These are phyloP conservation scores for Jatropha podagrica DNA, from an alignment of 441 rosid species.

Conservation along the genomic window DNA sequence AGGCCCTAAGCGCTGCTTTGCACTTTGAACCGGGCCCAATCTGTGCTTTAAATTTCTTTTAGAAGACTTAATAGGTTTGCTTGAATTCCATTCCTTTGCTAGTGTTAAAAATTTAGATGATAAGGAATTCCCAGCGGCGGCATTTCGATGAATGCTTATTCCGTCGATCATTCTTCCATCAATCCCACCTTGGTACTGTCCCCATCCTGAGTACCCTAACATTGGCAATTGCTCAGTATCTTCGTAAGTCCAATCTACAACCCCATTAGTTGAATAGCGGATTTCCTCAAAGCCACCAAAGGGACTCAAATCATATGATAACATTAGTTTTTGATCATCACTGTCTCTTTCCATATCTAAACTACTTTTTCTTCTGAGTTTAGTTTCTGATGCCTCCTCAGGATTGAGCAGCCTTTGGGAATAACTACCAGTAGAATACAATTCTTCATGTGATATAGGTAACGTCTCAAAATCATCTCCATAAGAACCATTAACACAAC, in stretches of 20 bases:
- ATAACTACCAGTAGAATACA: slow-evolving; percentile 17
- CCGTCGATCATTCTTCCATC: slow-evolving; percentile 4
- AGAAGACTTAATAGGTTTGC: slow-evolving; percentile 17
- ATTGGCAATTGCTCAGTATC: slow-evolving; percentile 20
- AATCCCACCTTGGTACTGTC: background rate
- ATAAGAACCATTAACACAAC: background rate
- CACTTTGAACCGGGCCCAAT: slow-evolving; percentile 20
- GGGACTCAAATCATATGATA: slow-evolving; percentile 10
- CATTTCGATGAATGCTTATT: slow-evolving; percentile 1
- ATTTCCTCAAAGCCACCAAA: background rate
- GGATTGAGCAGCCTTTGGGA: slow-evolving; percentile 10
- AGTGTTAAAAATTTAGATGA: slow-evolving; percentile 14
- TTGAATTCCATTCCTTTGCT: slow-evolving; percentile 19
- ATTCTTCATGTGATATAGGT: slow-evolving; percentile 5
- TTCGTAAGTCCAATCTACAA: slow-evolving; percentile 24
- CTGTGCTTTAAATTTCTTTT: slow-evolving; percentile 26
- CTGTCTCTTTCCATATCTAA: slow-evolving; percentile 21
- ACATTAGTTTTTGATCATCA: slow-evolving; percentile 9
- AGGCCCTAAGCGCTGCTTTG: slow-evolving; percentile 23
- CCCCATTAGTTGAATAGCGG: slow-evolving; percentile 12
- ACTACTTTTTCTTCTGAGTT: slow-evolving; percentile 15
- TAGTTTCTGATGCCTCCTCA: slow-evolving; percentile 22
- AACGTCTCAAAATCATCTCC: slow-evolving; percentile 18
- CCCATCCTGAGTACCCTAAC: background rate
- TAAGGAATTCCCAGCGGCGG: slow-evolving; percentile 12